phyloP scores from a whole-genome alignment of 2,329 filamentous ascomycete species.

The Pezicula neosporulosa region DNA sequence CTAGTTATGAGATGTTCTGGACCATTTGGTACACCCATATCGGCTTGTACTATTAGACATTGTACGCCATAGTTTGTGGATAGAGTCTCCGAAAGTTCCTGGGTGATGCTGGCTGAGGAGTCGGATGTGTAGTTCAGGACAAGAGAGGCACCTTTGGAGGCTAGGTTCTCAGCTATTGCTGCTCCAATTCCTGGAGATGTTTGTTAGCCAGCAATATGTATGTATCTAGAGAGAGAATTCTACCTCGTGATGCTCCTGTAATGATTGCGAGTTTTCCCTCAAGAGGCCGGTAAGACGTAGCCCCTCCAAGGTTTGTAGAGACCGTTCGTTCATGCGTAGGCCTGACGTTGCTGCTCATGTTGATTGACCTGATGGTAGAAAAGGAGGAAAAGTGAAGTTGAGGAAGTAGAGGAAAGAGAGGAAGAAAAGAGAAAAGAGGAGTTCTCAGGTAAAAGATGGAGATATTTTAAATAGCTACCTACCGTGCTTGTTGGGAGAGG shows the following conservation, averaged over 20 bases:
- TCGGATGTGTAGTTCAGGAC: slow-evolving; percentile 65
- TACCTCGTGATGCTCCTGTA: slow-evolving; percentile 77
- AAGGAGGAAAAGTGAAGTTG: background rate
- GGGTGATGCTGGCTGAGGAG: slow-evolving; percentile 49
- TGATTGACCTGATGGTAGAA: too few relatives aligned
- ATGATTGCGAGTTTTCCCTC: slow-evolving; percentile 77
- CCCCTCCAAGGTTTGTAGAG: slow-evolving; percentile 12
- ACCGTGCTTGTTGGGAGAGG: background rate
- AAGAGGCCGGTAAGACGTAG: slow-evolving; percentile 32
- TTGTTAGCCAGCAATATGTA: slow-evolving; percentile 3
- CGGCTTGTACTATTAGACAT: slow-evolving; percentile 64
- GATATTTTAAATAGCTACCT: background rate
- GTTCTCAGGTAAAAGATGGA: too few relatives aligned
- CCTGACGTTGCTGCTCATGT: background rate
- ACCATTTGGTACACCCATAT: slow-evolving; percentile 61
- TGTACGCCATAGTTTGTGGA: slow-evolving; percentile 53
- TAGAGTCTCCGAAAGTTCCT: slow-evolving; percentile 54
- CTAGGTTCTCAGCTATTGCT: slow-evolving; percentile 63
- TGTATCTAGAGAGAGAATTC: slow-evolving; percentile 4
- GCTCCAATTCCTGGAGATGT: slow-evolving; percentile 63
- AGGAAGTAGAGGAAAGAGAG: background rate
- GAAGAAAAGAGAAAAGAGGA: background rate
- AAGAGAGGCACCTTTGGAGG: slow-evolving; percentile 60
- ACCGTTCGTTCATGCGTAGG: slow-evolving; percentile 8
- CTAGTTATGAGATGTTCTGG: slow-evolving; percentile 56